These are phyloP conservation scores for Metschnikowia arizonensis DNA, from an alignment of 805 yeast genomes.

Conservation along the genomic window DNA sequence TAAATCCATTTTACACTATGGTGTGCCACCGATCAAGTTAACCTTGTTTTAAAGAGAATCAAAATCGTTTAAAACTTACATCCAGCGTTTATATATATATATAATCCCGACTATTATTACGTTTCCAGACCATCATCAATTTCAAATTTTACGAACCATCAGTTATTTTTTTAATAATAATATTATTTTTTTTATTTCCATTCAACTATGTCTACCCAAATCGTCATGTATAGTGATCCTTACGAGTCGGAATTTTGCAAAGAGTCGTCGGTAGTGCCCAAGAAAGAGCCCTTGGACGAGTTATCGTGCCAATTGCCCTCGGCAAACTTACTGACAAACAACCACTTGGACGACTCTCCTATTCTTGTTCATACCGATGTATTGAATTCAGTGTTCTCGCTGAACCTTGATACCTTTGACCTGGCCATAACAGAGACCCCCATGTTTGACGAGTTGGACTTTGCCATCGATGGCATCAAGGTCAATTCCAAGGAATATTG, in stretches of 20 bases:
- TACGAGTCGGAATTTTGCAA: slow-evolving; percentile 14
- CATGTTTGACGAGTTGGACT: slow-evolving; percentile 55
- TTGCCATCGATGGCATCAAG: slow-evolving; percentile 37
- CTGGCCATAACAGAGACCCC: slow-evolving; percentile 42
- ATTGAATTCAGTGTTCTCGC: slow-evolving; percentile 48
- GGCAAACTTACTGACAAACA: slow-evolving; percentile 13
- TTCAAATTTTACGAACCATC: no score
- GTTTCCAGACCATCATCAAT: no score
- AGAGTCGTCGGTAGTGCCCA: slow-evolving; percentile 14
- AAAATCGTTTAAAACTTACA: slow-evolving; percentile 25
- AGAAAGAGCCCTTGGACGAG: slow-evolving; percentile 22
- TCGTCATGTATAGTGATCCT: slow-evolving; percentile 16
- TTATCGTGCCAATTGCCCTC: slow-evolving; percentile 27
- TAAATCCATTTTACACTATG: slow-evolving; percentile 33
- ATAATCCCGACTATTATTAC: no score
- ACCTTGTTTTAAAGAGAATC: slow-evolving; percentile 15
- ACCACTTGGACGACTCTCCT: slow-evolving; percentile 34
- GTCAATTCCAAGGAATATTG: slow-evolving; percentile 47
- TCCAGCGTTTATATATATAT: no score
- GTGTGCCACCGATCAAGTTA: slow-evolving; percentile 27
- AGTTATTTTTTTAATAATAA: no score
- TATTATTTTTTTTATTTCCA: neutral
- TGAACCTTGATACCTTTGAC: slow-evolving; percentile 32
- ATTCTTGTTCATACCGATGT: slow-evolving; percentile 50
- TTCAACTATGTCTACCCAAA: slow-evolving; percentile 18